Base-by-base conservation (phyloP, 2,329 filamentous ascomycete species). In the Cladosporium sp. region DNA sequence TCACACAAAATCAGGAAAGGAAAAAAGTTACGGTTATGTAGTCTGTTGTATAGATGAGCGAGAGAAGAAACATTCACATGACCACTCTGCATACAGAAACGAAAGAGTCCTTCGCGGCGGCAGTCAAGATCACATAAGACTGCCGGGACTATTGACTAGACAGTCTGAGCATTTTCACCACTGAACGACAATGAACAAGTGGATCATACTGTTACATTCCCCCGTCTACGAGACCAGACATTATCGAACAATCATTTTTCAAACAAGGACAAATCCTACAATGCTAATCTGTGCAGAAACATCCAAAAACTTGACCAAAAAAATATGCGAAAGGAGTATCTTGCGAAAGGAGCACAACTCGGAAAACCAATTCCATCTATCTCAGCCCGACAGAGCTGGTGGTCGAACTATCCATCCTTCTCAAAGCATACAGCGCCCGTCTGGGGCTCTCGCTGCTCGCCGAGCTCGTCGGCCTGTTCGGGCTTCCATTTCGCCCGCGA, bases 381-480 rank as follows among this genome's bases (percentile, higher is more conserved):
- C 62, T 42, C 58, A 64, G 52, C 5, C 62, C 62, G 38, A 63
- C 51, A 28, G 52, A 50, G 42, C 52, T 60, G 14, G 60, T 64
- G 50, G 30, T 34, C 30, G 60, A 63, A 37, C 54, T 58, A 5
- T 49, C 59, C 59, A 54, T 49, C 43, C 52, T 25, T 19, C 62
- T 49, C 51, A 40, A 19, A 51, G 43, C 38, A 55, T 54, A 56
- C 22, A 64, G 47, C 20, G 62, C 62, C 40, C 62, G 59, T 19
- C 61, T 58, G 20, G 60, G 62, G 47, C 58, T 61, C 59, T 63
- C 59, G 8, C 56, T 47, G 25, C 28, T 64, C 45, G n/a, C 60
- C 63, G 39, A 63, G 60, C 59, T 69, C 59, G 51, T 63, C 60
- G 38, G 57, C 58, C 57, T 30, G 20, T 56, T 39, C 14, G 54